phyloP scores from a whole-genome alignment of 805 yeast genomes.

The Wickerhamomyces tratensis region DNA sequence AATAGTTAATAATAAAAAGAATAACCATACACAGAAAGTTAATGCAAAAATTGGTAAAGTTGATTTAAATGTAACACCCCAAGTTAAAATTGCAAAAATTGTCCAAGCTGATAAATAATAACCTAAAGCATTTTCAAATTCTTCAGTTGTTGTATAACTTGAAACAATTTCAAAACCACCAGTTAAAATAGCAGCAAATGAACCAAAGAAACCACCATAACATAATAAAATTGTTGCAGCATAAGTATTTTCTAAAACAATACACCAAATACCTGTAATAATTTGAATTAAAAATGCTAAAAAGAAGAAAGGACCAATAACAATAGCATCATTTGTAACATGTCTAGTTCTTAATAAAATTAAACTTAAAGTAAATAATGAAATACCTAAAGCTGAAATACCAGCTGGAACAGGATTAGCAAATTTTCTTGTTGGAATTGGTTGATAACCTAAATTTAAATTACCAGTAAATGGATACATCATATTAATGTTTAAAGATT shows the following conservation, averaged over 20 bases:
- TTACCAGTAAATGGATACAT: conserved; percentile 32
- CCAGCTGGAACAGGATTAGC: conserved; percentile 45
- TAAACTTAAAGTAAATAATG: conserved; percentile 39
- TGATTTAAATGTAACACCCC: conserved; percentile 38
- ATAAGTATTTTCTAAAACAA: conserved; percentile 43
- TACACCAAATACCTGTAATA: conserved; percentile 42
- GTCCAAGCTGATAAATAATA: conserved; percentile 43
- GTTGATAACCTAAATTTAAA: conserved; percentile 30
- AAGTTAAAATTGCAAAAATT: conserved; percentile 35
- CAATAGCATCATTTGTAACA: conserved; percentile 31
- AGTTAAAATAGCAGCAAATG: conserved; percentile 36
- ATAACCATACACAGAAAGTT: conserved; percentile 34
- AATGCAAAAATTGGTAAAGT: conserved; percentile 31
- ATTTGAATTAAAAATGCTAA: conserved; percentile 41
- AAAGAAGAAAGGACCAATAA: conserved; percentile 36
- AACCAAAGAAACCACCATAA: conserved; percentile 48
- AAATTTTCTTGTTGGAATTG: conserved; percentile 17
- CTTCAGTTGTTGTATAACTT: conserved; percentile 24
- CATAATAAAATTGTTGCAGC: conserved; percentile 42
- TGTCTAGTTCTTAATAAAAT: conserved; percentile 35
- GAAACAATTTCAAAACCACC: conserved; percentile 32
- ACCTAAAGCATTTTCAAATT: conserved; percentile 35
- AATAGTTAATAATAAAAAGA: conserved; percentile 34
- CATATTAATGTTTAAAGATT: neutral
- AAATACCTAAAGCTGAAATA: conserved; percentile 35